Conservation (phyloP, 2,329 filamentous ascomycete genomes). For the Chaetomium sp. region DNA sequence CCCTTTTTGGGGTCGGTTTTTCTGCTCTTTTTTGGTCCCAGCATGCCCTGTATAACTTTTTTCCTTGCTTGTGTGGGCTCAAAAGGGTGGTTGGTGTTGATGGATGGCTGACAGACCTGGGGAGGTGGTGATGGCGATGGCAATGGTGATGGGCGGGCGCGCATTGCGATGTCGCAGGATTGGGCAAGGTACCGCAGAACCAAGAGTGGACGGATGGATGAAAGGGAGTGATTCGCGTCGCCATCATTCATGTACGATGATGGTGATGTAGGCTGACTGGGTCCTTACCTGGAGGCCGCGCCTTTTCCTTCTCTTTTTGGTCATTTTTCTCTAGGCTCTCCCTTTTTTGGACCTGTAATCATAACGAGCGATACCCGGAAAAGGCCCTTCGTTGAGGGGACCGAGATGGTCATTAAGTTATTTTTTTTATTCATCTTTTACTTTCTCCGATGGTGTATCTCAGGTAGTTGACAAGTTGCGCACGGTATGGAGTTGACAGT, state of each 20-base stretch:
- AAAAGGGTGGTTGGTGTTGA: constrained; percentile 9
- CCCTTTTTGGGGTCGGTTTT: no score
- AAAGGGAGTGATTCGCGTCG: not conserved
- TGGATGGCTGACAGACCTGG: not conserved
- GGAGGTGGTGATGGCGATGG: not conserved
- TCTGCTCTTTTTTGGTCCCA: not conserved
- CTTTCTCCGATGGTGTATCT: not conserved
- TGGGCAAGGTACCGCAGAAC: no score
- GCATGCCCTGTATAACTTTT: constrained; percentile 12
- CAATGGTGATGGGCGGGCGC: no score
- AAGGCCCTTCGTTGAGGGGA: constrained; percentile 10
- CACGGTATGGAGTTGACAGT: not conserved
- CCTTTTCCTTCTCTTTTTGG: not conserved
- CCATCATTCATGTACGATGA: no score
- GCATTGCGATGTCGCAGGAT: no score
- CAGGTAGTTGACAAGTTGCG: not conserved
- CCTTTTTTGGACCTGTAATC: constrained; percentile 14
- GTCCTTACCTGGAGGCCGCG: not conserved
- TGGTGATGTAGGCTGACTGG: no score
- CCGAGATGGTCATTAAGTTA: not conserved
- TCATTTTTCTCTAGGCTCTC: no score
- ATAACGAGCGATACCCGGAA: constrained; percentile 30
- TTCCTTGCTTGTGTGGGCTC: constrained; percentile 2
- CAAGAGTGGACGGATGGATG: not conserved
- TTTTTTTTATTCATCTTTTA: not conserved